Base-by-base conservation (phyloP, 2,329 filamentous ascomycete species). In the Fusarium veterinarium region DNA sequence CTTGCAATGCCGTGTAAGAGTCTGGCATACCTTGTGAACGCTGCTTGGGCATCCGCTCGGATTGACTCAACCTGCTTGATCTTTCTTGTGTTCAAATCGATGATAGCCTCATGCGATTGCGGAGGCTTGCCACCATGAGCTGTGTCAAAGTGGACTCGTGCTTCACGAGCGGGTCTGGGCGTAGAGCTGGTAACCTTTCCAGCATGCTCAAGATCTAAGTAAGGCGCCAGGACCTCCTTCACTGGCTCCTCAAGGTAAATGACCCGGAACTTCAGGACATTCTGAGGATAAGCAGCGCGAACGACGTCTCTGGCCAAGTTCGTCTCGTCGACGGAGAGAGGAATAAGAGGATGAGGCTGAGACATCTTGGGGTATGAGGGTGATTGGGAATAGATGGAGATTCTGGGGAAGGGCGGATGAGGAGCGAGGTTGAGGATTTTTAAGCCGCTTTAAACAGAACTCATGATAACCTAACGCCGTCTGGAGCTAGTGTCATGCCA, bases 41-140 rank as follows among this genome's bases (percentile, higher is more conserved):
- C 48, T 20, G 48, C 48, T 28, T 52, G 48, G 10, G 48, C 31
- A 52, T 52, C 48, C 0, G 17, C 48, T 12, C 48, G 31, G 17
- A 37, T 52, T 0, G 48, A 52, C 31, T 52, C 48, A 16, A 52
- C 5, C 17, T 52, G 31, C 31, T 28, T 52, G 2, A 52, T 37
- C 17, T 35, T 25, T 16, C 9, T 37, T 6, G 31, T 37, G 9
- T 1, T 37, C 0, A 52, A 4, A 1, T 52, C 31, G 0, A 52
- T 10, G 2, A 52, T 52, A 6, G 48, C 48, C 3, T 52, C 48
- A 25, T 52, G 48, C 0, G 48, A 52, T 8, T 37, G 48, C 0
- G 48, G 48, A 2, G 48, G 48, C 12, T 52, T 52, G 48, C 48
- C 48, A 4, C 48, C 48, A 37, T 52, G 31, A 12, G 48, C 48